These are phyloP conservation scores for Penicillium egyptiacum DNA, from an alignment of 495 filamentous ascomycete genomes.

Conservation along the genomic window DNA sequence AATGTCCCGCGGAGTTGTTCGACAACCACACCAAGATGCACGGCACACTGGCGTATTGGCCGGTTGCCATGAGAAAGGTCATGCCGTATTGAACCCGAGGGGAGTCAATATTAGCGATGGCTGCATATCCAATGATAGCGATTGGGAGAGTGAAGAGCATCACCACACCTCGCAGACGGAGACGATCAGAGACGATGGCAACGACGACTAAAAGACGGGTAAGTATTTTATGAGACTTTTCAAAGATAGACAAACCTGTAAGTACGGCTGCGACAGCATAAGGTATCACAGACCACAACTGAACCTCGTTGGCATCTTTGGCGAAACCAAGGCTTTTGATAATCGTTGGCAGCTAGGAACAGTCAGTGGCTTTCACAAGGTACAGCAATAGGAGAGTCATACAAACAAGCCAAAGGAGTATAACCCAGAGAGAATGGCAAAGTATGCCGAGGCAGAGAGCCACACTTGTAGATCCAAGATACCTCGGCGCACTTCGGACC, in stretches of 20 bases:
- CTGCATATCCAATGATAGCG: slow-evolving; percentile 51
- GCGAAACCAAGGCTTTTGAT: slow-evolving; percentile 66
- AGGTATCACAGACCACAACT: slow-evolving; percentile 83
- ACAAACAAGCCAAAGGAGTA: slow-evolving; percentile 49
- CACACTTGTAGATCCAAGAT: slow-evolving; percentile 39
- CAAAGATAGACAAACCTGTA: slow-evolving; percentile 66
- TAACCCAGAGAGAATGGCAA: slow-evolving; percentile 43
- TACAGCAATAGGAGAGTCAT: slow-evolving; percentile 2
- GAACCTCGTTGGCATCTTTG: slow-evolving; percentile 62
- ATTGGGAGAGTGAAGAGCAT: slow-evolving; percentile 50
- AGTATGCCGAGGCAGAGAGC: slow-evolving; percentile 46
- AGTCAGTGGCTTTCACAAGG: slow-evolving; percentile 2
- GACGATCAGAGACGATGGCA: slow-evolving; percentile 47
- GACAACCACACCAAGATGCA: slow-evolving; percentile 58
- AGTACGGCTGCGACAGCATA: slow-evolving; percentile 77
- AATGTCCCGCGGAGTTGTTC: slow-evolving; percentile 60
- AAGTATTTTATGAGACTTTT: slow-evolving; percentile 19
- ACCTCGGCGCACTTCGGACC: slow-evolving; percentile 46
- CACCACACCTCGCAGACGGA: slow-evolving; percentile 46
- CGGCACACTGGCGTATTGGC: slow-evolving; percentile 51
- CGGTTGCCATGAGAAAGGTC: slow-evolving; percentile 54
- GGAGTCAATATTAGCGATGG: slow-evolving; percentile 45
- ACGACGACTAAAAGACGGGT: slow-evolving; percentile 31
- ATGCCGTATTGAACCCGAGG: slow-evolving; percentile 52
- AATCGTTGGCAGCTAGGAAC: slow-evolving; percentile 66